A percentile compares a stretch with the other conserved stretches of the same genome.
Conservation (phyloP, 495 filamentous ascomycete genomes). For the Thermochaetoides thermophila region DNA sequence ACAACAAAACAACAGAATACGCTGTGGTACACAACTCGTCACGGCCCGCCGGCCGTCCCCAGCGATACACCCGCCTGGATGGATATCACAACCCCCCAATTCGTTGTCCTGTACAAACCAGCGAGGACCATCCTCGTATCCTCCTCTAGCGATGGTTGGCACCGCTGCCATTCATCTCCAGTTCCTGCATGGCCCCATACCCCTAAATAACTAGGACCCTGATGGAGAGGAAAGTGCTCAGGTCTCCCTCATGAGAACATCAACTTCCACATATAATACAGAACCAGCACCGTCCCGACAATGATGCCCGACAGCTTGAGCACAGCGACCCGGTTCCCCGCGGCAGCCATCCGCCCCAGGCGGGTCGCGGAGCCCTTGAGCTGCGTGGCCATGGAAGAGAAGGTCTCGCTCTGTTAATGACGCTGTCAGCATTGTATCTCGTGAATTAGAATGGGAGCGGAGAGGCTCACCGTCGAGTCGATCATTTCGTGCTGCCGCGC, state of each 20-base stretch:
- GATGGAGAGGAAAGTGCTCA: too few relatives aligned
- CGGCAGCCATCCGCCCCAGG: constrained; percentile 81
- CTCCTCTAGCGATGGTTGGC: too few relatives aligned
- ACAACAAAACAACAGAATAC: too few relatives aligned
- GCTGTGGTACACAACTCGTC: too few relatives aligned
- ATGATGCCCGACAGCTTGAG: constrained; percentile 79
- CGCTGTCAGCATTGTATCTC: not conserved
- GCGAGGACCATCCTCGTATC: too few relatives aligned
- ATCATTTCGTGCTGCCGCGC: constrained; percentile 75
- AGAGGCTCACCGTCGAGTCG: constrained; percentile 57
- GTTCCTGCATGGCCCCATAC: not conserved
- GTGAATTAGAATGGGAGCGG: not conserved
- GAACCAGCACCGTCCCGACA: constrained; percentile 51
- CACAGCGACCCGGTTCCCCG: constrained; percentile 80
- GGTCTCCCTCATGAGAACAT: too few relatives aligned
- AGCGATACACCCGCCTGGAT: too few relatives aligned
- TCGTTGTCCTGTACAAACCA: too few relatives aligned
- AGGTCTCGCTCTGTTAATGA: constrained; percentile 33
- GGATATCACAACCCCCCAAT: too few relatives aligned
- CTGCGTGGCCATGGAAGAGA: constrained; percentile 43
- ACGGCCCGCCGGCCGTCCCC: too few relatives aligned
- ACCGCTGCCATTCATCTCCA: too few relatives aligned
- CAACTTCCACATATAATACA: constrained; percentile 59
- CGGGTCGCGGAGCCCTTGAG: constrained; percentile 76
- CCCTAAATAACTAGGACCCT: too few relatives aligned